Base-by-base conservation (phyloP, 2,329 filamentous ascomycete species). In the Stachybotrys elegans region DNA sequence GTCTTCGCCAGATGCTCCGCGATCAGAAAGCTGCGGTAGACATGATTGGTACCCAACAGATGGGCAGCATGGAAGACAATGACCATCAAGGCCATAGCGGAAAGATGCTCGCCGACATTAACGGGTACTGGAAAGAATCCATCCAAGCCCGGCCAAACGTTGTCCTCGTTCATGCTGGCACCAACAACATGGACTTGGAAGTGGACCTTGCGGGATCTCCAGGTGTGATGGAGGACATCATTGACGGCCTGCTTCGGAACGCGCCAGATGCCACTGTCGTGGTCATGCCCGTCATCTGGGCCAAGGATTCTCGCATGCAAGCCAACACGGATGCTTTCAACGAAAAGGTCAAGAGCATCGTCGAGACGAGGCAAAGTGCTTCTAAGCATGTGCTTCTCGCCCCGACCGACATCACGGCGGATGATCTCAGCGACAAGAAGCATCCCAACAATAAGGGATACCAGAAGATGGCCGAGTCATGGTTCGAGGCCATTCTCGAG, bases 361-460 rank as follows among this genome's bases (percentile, higher is more conserved):
- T 49, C 8, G 22, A 44, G 19, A n/a, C 31, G 34, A 50, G 34
- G 40, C 42, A 43, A 22, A 27, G 37, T 4, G 45, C 41, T 21
- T 48, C 47, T 8, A 40, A 49, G 17, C 48, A 51, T 7, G 31
- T 54, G 3, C 35, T 54, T 9, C 23, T 48, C n/a, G 51, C 45
- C 1, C 43, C 40, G 13, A 44, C 44, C n/a, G 39, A 43, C 23
- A 43, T 44, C 57, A 56, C 17, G 23, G 42, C 8, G 6, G 51
- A 36, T 14, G 64, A 67, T 38, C 47, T 68, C 31, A 51, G 47
- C 2, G 66, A 69, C 43, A 52, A 50, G 7, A 67, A 59, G 4
- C 67, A 69, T 40, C 67, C 65, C 2, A 55, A 57, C 19, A 60
- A 65, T 22, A 49, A 21, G 0, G 67, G 67, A 12, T 67, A 68